Percentiles rank a stretch among this genome's conserved stretches.
Conservation (phyloP, 225 moss, liverwort and hornwort species). For the Polytrichum formosum region DNA sequence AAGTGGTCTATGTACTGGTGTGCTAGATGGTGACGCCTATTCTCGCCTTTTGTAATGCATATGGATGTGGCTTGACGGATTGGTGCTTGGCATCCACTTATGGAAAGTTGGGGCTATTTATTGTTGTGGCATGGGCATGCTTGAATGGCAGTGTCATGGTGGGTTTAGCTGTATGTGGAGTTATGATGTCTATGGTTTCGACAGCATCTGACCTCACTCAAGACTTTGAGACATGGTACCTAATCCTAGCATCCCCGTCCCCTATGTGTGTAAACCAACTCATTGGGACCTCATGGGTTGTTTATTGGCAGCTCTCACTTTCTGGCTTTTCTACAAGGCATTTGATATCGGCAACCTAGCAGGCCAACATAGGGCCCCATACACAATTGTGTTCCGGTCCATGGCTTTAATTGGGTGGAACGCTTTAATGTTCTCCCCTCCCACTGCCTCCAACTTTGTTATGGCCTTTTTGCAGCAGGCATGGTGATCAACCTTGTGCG, state of each 20-base stretch:
- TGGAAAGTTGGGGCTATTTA: no score
- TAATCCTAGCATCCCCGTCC: conserved; percentile 42
- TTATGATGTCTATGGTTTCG: no score
- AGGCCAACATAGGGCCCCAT: conserved; percentile 57
- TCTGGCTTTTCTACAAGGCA: conserved; percentile 61
- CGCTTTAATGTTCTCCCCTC: conserved; percentile 41
- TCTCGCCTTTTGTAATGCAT: no score
- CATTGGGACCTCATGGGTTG: conserved; percentile 44
- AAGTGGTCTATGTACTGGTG: no score
- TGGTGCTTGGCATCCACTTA: no score
- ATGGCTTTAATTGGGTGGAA: conserved; percentile 51
- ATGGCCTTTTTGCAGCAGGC: conserved; percentile 31
- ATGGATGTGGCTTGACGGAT: no score
- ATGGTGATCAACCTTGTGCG: conserved; percentile 29
- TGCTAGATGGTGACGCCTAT: no score
- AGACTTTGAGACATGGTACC: no score
- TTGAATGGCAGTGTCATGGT: no score
- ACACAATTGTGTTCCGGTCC: conserved; percentile 48
- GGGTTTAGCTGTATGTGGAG: no score
- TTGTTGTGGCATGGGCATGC: no score
- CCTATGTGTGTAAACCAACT: conserved; percentile 64
- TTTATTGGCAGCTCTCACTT: conserved; percentile 42
- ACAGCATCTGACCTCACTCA: no score
- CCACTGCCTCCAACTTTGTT: conserved; percentile 36
- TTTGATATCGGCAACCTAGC: conserved; percentile 46